A percentile compares a stretch with the other conserved stretches of the same genome.
These are phyloP conservation scores for Zasmidium citrigriseum DNA, from an alignment of 2,329 filamentous ascomycete genomes.

Conservation along the genomic window DNA sequence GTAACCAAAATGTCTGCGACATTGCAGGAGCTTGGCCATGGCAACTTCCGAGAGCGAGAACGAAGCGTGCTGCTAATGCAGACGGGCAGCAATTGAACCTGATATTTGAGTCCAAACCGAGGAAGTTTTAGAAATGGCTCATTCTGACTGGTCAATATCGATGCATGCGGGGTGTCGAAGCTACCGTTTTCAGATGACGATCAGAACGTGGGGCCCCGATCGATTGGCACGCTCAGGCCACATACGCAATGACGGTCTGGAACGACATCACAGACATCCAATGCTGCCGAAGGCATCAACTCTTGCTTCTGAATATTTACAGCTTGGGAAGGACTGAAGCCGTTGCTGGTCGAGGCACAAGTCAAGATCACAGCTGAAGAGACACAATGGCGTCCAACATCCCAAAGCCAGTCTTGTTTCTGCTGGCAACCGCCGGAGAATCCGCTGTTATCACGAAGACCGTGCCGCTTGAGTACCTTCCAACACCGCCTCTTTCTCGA, in stretches of 20 bases:
- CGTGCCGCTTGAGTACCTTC: conserved; percentile 18
- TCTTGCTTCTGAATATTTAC: not conserved
- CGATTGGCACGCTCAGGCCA: not conserved
- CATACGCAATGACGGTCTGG: not conserved
- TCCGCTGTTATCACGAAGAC: conserved; percentile 8
- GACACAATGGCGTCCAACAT: conserved; percentile 6
- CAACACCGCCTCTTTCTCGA: conserved; percentile 16
- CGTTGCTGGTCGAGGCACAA: not conserved
- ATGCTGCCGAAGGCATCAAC: not conserved
- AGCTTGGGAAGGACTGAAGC: not conserved
- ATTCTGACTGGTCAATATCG: not conserved
- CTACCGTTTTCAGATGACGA: not conserved
- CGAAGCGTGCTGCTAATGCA: not conserved
- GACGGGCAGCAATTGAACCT: not conserved
- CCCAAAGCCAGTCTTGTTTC: conserved; percentile 8
- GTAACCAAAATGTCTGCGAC: not conserved
- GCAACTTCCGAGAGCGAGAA: not conserved
- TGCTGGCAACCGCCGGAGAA: conserved; percentile 14
- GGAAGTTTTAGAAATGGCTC: not conserved
- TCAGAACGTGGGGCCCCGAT: not conserved
- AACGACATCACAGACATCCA: no score
- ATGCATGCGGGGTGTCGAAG: not conserved
- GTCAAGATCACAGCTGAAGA: not conserved
- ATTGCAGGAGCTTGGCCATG: not conserved
- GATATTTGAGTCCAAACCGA: not conserved